Evolutionary conservation across 768 basidiomycete genomes (phyloP), one percentile per base, ranked within the genome.

Genomic region (Hericium alpestre): DNA sequence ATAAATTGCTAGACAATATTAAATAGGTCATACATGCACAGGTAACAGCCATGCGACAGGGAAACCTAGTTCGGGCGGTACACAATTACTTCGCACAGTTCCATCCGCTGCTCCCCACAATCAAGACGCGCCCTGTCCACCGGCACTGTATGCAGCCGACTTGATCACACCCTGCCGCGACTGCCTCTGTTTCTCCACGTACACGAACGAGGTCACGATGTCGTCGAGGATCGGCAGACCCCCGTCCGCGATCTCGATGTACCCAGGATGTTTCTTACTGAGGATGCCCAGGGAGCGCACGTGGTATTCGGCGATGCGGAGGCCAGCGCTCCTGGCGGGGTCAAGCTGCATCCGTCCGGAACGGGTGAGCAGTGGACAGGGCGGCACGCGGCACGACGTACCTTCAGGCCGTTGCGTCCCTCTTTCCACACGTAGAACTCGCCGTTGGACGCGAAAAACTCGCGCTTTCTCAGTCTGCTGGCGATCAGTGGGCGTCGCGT

Each of bases 291-390:
- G 32, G 13, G 16, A 15, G 23, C 54, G 37, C n/a, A n/a, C 39
- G 41, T 54, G 54, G 41, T 23, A 47, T 41, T 27, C 18, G n/a
- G 43, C 54, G 15, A 54, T 16, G 22, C 20, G n/a, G 32, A n/a
- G 9, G 22, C 43, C n/a, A n/a, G 37, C 40, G 37, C 38, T 38
- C 39, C 41, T 40, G 25, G 40, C 39, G 10, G 13, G 39, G 56
- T 50, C 16, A 53, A 60, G 8, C 56, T 56, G 32, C 32, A 51
- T 11, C 4, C 50, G 51, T 11, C 37, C 54, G n/a, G 57, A 58
- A 4, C 59, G 13, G 47, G 38, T 3, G 18, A 38, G 32, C 15
- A 54, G 39, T 20, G 12, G 10, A 11, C 39, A 54, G 8, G 32
- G 32, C 32, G 32, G 9, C 32, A 32, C 32, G 32, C 32, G 32